Percentiles rank a stretch among this genome's conserved stretches.
phyloP scores from a whole-genome alignment of 306 rosid genomes.

The Vigna radiata region DNA sequence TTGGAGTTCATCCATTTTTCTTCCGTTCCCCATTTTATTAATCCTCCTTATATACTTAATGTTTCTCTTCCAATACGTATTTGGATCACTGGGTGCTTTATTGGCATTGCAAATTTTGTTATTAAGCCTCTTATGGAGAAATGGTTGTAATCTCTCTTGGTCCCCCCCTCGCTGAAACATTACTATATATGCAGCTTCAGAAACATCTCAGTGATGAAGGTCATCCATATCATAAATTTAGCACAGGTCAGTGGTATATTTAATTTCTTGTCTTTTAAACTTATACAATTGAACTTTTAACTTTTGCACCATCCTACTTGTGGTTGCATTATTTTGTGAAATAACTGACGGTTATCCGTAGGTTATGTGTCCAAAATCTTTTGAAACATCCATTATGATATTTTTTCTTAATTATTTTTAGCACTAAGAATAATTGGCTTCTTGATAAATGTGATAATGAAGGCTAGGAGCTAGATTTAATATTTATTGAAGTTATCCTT shows the following conservation, averaged over 20 bases:
- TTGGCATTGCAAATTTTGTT: slow-evolving; percentile 23
- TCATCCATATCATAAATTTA: slow-evolving; percentile 91
- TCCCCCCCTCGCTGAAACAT: slow-evolving; percentile 41
- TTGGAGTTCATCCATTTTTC: slow-evolving; percentile 14
- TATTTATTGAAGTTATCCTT: slow-evolving; percentile 2
- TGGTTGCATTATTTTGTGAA: slow-evolving; percentile 25
- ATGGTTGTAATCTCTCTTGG: slow-evolving; percentile 36
- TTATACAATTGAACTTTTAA: slow-evolving; percentile 30
- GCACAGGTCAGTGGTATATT: slow-evolving; percentile 74
- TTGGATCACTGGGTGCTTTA: slow-evolving; percentile 20
- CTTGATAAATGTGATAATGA: slow-evolving; percentile 19
- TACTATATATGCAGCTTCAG: slow-evolving; percentile 74
- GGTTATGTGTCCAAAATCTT: slow-evolving; percentile 16
- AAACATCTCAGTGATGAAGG: slow-evolving; percentile 77
- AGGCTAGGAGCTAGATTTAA: slow-evolving; percentile 12
- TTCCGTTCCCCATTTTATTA: not conserved
- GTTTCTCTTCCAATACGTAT: slow-evolving; percentile 26
- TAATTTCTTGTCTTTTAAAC: slow-evolving; percentile 4
- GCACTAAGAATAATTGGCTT: slow-evolving; percentile 28
- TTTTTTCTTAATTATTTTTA: slow-evolving; percentile 3
- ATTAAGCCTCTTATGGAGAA: slow-evolving; percentile 26
- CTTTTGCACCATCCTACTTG: slow-evolving; percentile 34
- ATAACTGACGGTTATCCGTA: slow-evolving; percentile 10
- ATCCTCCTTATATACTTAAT: slow-evolving; percentile 21
- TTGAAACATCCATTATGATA: slow-evolving; percentile 14